phyloP scores from a whole-genome alignment of 164 flowering plant species.

The Nymphaea thermarum region DNA sequence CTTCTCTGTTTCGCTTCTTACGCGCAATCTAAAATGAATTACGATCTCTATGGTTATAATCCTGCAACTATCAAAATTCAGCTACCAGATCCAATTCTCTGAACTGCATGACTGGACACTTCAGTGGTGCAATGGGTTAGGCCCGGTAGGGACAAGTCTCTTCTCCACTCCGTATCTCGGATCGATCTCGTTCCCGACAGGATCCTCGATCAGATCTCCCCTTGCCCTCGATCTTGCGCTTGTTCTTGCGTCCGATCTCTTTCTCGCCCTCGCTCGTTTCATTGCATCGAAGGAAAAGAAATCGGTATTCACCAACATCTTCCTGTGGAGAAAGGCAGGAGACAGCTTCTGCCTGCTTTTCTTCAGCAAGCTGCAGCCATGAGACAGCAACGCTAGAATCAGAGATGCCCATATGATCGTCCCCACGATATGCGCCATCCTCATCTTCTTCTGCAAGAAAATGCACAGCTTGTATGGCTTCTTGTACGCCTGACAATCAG shows the following conservation, averaged over 20 bases:
- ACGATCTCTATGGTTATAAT: no score
- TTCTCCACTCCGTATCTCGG: constrained; percentile 77
- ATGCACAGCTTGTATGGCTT: neutral
- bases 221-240: neutral
- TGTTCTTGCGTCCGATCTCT: neutral
- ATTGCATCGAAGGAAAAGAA: neutral
- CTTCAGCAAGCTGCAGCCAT: neutral
- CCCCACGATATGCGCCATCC: neutral
- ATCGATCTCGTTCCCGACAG: constrained; percentile 37
- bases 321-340: neutral
- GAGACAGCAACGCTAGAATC: neutral
- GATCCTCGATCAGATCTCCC: neutral
- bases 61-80: no score
- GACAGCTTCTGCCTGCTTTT: neutral
- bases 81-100: no score
- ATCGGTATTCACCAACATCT: neutral
- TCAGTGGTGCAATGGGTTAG: constrained; percentile 89
- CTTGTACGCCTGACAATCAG: neutral
- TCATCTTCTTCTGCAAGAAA: neutral
- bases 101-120: neutral
- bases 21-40: no score
- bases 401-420: neutral
- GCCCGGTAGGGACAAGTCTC: constrained; percentile 79
- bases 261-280: neutral
- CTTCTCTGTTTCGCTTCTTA: no score